A percentile compares a stretch with the other conserved stretches of the same genome.
These are phyloP conservation scores for Talaromyces funiculosus DNA, from an alignment of 2,329 filamentous ascomycete species.

Conservation along the genomic window DNA sequence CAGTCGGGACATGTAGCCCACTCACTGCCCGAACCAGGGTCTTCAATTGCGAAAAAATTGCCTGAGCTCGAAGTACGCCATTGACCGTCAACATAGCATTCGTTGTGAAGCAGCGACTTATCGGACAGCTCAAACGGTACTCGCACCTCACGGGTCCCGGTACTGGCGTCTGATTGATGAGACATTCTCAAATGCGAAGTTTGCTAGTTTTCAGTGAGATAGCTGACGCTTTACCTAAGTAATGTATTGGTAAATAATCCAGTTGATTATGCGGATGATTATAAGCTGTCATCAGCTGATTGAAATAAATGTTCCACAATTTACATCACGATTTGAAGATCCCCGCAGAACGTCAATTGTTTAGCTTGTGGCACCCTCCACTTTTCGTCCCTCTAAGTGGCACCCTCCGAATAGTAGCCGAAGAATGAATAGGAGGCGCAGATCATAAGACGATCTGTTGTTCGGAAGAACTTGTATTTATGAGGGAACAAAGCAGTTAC, in stretches of 20 bases:
- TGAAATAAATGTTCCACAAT: neutral
- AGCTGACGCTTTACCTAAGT: neutral
- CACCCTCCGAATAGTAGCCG: neutral
- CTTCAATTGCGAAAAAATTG: slow-evolving; percentile 47
- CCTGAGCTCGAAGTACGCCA: slow-evolving; percentile 44
- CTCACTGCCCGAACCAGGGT: slow-evolving; percentile 47
- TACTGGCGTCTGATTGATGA: neutral
- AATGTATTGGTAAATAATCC: neutral
- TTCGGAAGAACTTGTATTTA: neutral
- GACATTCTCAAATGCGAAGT: neutral
- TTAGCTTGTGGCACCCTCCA: neutral
- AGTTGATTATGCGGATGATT: too few species aligned
- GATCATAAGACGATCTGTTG: neutral
- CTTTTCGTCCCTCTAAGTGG: neutral
- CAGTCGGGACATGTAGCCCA: slow-evolving; percentile 51
- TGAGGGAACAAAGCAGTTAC: neutral
- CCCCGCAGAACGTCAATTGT: neutral
- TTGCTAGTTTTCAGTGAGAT: neutral
- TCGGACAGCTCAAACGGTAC: slow-evolving; percentile 33
- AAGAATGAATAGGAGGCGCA: neutral
- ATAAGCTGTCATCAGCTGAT: neutral
- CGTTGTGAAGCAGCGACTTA: slow-evolving; percentile 43
- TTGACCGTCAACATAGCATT: slow-evolving; percentile 48
- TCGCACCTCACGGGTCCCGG: neutral
- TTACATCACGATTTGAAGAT: neutral